A percentile compares a stretch with the other conserved stretches of the same genome.
Conservation (phyloP, 495 filamentous ascomycete species). For the Glutinoglossum americanum region DNA sequence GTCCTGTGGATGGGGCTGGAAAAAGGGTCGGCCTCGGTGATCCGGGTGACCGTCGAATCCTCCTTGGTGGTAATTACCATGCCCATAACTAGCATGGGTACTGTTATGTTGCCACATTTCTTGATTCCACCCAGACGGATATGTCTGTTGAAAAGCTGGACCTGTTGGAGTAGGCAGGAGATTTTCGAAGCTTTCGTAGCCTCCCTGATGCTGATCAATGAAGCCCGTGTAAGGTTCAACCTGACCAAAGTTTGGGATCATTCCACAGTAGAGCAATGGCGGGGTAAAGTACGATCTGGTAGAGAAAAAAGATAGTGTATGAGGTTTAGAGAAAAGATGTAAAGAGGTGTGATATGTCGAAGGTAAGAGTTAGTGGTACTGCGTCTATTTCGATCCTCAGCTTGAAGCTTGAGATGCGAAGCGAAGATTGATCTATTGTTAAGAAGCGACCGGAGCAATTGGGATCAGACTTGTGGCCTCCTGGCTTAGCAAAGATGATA, state of each 20-base stretch:
- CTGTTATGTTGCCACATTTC: not conserved
- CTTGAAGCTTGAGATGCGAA: not conserved
- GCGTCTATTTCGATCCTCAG: not conserved
- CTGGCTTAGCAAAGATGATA: not conserved
- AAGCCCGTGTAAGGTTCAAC: not conserved
- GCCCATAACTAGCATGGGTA: not conserved
- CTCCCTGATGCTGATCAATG: not conserved
- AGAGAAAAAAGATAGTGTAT: not conserved
- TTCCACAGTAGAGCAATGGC: not conserved
- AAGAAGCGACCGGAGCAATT: not conserved
- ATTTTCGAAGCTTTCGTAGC: not conserved
- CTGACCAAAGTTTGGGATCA: not conserved
- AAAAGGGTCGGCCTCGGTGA: not conserved
- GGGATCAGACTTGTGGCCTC: not conserved
- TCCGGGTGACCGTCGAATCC: not conserved
- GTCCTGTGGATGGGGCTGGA: not conserved
- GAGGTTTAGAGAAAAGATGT: not conserved
- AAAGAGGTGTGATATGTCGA: not conserved
- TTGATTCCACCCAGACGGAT: not conserved
- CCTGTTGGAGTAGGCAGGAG: not conserved
- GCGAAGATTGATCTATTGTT: not conserved
- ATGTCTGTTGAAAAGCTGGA: not conserved
- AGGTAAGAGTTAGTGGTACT: not conserved
- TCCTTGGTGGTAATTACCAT: not conserved
- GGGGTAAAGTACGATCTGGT: not conserved